Conservation (phyloP, 345 rosid species). For the Gossypium herbaceum region DNA sequence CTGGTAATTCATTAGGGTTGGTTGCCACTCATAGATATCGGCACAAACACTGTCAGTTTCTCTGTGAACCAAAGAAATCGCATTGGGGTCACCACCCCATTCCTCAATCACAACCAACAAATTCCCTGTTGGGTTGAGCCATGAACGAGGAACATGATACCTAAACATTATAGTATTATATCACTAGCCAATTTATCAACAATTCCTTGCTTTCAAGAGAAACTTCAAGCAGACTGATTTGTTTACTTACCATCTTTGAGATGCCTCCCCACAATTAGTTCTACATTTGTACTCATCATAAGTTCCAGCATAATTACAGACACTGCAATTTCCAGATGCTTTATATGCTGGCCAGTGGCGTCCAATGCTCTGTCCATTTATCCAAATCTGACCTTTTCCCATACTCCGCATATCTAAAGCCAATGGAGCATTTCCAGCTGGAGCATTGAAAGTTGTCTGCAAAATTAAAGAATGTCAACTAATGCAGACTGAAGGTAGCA, state of each 20-base stretch:
- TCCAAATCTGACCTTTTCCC: conserved; percentile 98
- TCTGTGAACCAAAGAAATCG: conserved; percentile 75
- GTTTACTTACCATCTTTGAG: conserved; percentile 76
- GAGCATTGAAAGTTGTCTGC: conserved; percentile 86
- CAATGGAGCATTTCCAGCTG: conserved; percentile 73
- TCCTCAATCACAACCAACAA: conserved; percentile 92
- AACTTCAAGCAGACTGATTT: not conserved
- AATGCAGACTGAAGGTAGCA: not conserved
- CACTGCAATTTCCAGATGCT: conserved; percentile 66
- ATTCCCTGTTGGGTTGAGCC: conserved; percentile 88
- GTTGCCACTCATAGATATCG: conserved; percentile 93
- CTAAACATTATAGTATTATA: conserved; percentile 28
- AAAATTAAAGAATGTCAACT: conserved; percentile 20
- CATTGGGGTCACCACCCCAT: conserved; percentile 96
- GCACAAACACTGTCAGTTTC: conserved; percentile 84
- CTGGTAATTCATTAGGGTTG: conserved; percentile 73
- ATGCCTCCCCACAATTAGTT: conserved; percentile 83
- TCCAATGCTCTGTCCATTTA: conserved; percentile 85
- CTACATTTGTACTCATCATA: conserved; percentile 73
- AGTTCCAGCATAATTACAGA: conserved; percentile 68
- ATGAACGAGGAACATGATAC: conserved; percentile 90
- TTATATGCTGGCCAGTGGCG: conserved; percentile 94
- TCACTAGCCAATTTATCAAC: conserved; percentile 10
- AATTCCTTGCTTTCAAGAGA: conserved; percentile 2
- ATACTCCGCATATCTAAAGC: conserved; percentile 91